Evolutionary conservation across 805 yeast species (phyloP).

Genomic region (Maudiozyma barnettii): DNA sequence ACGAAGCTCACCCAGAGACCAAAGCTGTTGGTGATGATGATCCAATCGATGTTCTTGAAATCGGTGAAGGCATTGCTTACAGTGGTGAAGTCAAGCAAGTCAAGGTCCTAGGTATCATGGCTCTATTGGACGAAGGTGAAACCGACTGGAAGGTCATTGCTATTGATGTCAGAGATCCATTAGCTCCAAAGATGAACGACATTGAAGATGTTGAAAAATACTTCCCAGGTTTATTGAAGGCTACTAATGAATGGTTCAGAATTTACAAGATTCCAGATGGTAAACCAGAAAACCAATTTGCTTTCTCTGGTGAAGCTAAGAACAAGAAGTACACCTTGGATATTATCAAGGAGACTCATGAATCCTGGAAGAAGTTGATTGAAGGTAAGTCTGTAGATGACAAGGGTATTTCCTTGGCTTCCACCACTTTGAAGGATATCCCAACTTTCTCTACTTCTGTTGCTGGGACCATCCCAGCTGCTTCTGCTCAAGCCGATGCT

Average conservation of each 20-base stretch:
- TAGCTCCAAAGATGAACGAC: slow-evolving; percentile 78
- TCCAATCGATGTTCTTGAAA: slow-evolving; percentile 80
- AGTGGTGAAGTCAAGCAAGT: slow-evolving; percentile 78
- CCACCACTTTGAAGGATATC: slow-evolving; percentile 57
- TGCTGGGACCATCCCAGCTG: slow-evolving; percentile 53
- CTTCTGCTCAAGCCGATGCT: slow-evolving; percentile 67
- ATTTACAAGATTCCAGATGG: slow-evolving; percentile 98
- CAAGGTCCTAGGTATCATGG: slow-evolving; percentile 89
- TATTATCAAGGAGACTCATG: slow-evolving; percentile 70
- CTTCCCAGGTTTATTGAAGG: slow-evolving; percentile 86
- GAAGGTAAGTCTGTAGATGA: slow-evolving; percentile 49
- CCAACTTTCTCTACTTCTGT: slow-evolving; percentile 42
- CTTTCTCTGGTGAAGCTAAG: slow-evolving; percentile 91
- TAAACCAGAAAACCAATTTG: slow-evolving; percentile 91
- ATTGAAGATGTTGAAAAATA: slow-evolving; percentile 83
- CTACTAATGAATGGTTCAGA: slow-evolving; percentile 97
- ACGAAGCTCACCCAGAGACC: slow-evolving; percentile 53
- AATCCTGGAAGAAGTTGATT: slow-evolving; percentile 74
- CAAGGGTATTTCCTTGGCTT: slow-evolving; percentile 65
- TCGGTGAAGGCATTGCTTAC: slow-evolving; percentile 55
- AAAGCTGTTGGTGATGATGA: slow-evolving; percentile 72
- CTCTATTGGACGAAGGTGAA: slow-evolving; percentile 87
- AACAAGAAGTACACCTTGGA: slow-evolving; percentile 79
- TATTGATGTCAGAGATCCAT: slow-evolving; percentile 78
- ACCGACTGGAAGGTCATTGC: slow-evolving; percentile 90